phyloP scores from a whole-genome alignment of 1,284 basidiomycete species.

The Fistulinella cinereoalba region DNA sequence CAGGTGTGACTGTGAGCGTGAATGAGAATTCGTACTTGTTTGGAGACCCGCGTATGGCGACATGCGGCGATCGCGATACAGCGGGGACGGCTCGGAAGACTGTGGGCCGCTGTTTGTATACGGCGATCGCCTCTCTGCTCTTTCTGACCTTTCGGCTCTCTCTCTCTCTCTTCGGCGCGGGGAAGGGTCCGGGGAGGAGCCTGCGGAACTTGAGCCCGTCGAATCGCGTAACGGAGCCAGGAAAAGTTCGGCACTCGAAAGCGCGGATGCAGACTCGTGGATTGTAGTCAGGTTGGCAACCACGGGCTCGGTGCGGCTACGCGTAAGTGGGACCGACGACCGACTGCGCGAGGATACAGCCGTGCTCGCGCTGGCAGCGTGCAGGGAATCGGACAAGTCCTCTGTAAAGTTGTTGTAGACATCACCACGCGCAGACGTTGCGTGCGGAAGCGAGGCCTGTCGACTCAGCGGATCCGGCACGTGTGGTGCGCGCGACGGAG shows the following conservation, averaged over 20 bases:
- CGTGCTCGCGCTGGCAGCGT: conserved; percentile 37
- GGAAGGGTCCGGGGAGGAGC: conserved; percentile 26
- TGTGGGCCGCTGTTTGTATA: conserved; percentile 19
- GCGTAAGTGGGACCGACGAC: conserved; percentile 16
- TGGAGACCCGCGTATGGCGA: conserved; percentile 21
- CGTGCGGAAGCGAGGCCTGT: conserved; percentile 30
- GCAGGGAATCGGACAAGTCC: conserved; percentile 54
- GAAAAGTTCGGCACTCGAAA: conserved; percentile 27
- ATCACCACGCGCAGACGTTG: conserved; percentile 17
- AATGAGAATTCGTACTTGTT: too few relatives aligned
- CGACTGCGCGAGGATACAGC: conserved; percentile 19
- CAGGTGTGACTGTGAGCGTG: background rate
- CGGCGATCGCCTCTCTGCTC: conserved; percentile 20
- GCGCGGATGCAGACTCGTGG: conserved; percentile 33
- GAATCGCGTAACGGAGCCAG: conserved; percentile 23
- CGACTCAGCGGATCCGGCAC: conserved; percentile 21
- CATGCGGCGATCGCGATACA: conserved; percentile 22
- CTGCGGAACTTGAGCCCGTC: conserved; percentile 6
- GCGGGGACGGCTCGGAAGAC: conserved; percentile 27
- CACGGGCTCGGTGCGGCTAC: conserved; percentile 37
- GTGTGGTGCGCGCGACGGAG: conserved; percentile 16
- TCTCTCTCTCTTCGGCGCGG: conserved; percentile 15
- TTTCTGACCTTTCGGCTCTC: conserved; percentile 5
- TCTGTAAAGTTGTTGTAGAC: conserved; percentile 45
- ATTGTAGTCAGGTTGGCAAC: conserved; percentile 32